These are phyloP conservation scores for Globisporangium solare DNA, from an alignment of 352 stramenopile genomes.

Conservation along the genomic window DNA sequence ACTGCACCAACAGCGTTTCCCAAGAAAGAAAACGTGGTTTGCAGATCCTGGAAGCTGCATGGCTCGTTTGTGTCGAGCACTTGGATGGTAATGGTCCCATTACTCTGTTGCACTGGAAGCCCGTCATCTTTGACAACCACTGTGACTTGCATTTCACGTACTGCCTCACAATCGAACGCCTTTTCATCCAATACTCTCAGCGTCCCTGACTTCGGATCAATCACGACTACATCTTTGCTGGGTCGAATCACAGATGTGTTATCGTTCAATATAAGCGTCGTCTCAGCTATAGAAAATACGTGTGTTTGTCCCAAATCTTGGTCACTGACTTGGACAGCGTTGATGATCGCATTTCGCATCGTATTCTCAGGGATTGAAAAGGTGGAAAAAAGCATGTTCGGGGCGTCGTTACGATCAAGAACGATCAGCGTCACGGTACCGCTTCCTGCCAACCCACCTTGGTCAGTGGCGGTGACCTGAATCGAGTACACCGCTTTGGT, in stretches of 20 bases:
- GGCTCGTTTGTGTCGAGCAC: constrained; percentile 4
- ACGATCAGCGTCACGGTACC: background rate
- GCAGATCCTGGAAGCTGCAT: constrained; percentile 1
- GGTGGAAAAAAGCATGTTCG: background rate
- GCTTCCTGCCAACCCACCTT: background rate
- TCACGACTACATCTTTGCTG: background rate
- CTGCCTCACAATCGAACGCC: constrained; percentile 4
- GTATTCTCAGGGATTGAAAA: constrained; percentile 6
- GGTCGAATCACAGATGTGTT: constrained; percentile 1
- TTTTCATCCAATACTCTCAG: background rate
- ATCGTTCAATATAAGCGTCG: background rate
- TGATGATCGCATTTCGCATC: background rate
- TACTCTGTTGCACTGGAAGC: background rate
- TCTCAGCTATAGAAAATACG: background rate
- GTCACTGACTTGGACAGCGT: constrained; percentile 1
- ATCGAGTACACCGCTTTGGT: constrained; percentile 1
- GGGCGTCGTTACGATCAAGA: constrained; percentile 8
- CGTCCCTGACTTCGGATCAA: background rate
- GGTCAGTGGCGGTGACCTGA: background rate
- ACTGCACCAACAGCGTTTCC: background rate
- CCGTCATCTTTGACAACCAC: constrained; percentile 4
- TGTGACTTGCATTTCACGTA: constrained; percentile 4
- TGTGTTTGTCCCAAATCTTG: constrained; percentile 10
- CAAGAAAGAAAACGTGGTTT: background rate
- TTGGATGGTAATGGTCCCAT: background rate